Evolutionary conservation across 2,329 filamentous ascomycete species (phyloP), one percentile per base, ranked within the genome.

Genomic region (Phaeosphaeriaceae sp.): DNA sequence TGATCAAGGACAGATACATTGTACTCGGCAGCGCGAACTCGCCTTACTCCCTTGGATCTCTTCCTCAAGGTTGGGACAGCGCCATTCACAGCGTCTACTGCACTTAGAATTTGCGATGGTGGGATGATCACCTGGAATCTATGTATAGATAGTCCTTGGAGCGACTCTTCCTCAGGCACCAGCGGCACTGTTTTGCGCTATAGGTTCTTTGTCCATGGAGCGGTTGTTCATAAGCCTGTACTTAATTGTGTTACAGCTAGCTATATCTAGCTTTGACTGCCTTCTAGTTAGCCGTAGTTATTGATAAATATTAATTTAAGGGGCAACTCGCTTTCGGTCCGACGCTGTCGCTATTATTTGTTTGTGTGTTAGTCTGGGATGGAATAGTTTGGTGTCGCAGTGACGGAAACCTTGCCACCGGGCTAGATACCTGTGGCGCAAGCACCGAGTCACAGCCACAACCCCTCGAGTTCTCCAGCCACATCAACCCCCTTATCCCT

Each of bases 401-500:
- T 50, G 41, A 42, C 21, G 9, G 21, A 20, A 20, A 3, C 3
- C 29, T 13, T 16, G 34, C n/a, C 29, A 21, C 29, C 20, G 11
- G 9, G 20, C 29, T n/a, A 11, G 2, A 36, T 4, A 9, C 4
- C 6, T 18, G 38, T 38, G 35, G 36, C 41, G 17, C 20, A 35
- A 37, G 43, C 48, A 41, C 17, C 4, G 53, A 33, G 34, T 17
- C 49, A 42, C 50, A 42, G 34, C 46, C 45, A 45, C 45, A 26
- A 17, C 30, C 33, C 32, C 30, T 35, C 29, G 43, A 33, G 41
- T 21, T 44, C 26, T 42, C 35, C 48, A 32, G 39, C 39, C 47
- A 33, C 47, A 42, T 35, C 42, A 18, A 46, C 45, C 42, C 47
- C 50, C n/a, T n/a, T n/a, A n/a, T n/a, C n/a, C n/a, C n/a, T n/a